Evolutionary conservation across 228 moss, liverwort and hornwort species (phyloP), one percentile per base, ranked within the genome.

Genomic region (Sphagnum magellanicum): DNA sequence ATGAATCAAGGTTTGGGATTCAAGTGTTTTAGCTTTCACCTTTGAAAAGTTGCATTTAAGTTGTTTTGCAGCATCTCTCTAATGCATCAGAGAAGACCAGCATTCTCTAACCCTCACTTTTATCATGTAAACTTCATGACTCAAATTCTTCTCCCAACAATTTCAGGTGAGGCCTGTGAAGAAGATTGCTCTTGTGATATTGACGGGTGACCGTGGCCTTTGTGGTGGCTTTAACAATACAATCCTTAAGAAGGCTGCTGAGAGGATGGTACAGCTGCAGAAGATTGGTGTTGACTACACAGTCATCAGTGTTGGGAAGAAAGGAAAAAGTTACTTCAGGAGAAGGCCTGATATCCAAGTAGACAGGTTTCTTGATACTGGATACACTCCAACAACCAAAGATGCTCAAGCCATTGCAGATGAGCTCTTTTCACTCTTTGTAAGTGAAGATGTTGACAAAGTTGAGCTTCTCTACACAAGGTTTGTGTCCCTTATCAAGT

Each of bases 401-500:
- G 63, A 63, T 15, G 63, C 63, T 9, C 63, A 63, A 9, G 63
- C 16, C 16, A 63, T 63, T 16, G 63, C 63, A 9, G 63, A 59
- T 15, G 15, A 59, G 59, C 59, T 59, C 15, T 59, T 59, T 59
- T 59, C 59, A 11, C 59, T 59, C 59, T 59, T 59, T 15, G 59
- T 59, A 59, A 59, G 59, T 59, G 59, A 59, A 59, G 59, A 59
- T 59, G 59, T 59, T 59, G 59, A 59, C 68, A 84, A 84, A 80
- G 84, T 84, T 51, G 84, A 84, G 80, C 17, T 84, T 12, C 80
- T 84, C 6, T 84, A 84, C 72, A 84, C 84, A n/a, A 84, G 80
- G 71, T 84, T 84, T 14, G 9, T 80, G 13, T 80, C 79, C 0
- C 72, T 80, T 6, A 63, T 80, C 65, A 80, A 76, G 66, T 68